phyloP scores from a whole-genome alignment of 1,284 basidiomycete genomes.

The Ceratobasidium sp. region DNA sequence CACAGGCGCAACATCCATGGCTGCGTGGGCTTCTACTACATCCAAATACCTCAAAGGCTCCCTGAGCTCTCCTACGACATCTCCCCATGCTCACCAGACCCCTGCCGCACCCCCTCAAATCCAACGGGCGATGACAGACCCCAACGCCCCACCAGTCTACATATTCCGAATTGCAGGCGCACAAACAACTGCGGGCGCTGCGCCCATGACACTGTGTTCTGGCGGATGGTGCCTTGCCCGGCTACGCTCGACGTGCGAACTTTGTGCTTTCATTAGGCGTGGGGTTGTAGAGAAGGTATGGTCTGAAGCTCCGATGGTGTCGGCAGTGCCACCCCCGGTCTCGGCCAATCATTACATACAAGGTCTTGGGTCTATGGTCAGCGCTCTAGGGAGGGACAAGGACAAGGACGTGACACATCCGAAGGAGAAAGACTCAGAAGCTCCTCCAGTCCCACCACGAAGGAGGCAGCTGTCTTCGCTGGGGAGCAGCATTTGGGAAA shows the following conservation, averaged over 20 bases:
- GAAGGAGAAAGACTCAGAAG: slow-evolving; percentile 22
- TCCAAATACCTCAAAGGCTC: slow-evolving; percentile 46
- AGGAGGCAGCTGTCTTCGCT: slow-evolving; percentile 40
- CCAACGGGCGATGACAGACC: slow-evolving; percentile 33
- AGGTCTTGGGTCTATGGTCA: slow-evolving; percentile 21
- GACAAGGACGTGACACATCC: background rate
- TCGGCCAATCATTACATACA: slow-evolving; percentile 5
- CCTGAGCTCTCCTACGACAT: slow-evolving; percentile 31
- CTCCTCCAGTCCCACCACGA: slow-evolving; percentile 44
- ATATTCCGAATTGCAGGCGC: slow-evolving; percentile 56
- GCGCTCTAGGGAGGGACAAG: slow-evolving; percentile 20
- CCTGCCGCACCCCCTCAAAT: slow-evolving; percentile 26
- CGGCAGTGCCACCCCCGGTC: slow-evolving; percentile 46
- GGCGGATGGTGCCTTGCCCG: slow-evolving; percentile 82
- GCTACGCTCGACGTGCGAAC: slow-evolving; percentile 85
- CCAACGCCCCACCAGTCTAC: slow-evolving; percentile 53
- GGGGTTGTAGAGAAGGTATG: slow-evolving; percentile 86
- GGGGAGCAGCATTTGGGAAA: slow-evolving; percentile 46
- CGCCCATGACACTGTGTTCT: slow-evolving; percentile 77
- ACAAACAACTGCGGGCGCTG: slow-evolving; percentile 17
- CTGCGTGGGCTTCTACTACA: slow-evolving; percentile 47
- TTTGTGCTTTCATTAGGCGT: slow-evolving; percentile 89
- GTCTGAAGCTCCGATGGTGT: slow-evolving; percentile 68
- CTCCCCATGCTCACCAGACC: background rate
- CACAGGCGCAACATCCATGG: slow-evolving; percentile 12